Evolutionary conservation across 805 yeast genomes (phyloP).

Genomic region (Starmerella bombicola): DNA sequence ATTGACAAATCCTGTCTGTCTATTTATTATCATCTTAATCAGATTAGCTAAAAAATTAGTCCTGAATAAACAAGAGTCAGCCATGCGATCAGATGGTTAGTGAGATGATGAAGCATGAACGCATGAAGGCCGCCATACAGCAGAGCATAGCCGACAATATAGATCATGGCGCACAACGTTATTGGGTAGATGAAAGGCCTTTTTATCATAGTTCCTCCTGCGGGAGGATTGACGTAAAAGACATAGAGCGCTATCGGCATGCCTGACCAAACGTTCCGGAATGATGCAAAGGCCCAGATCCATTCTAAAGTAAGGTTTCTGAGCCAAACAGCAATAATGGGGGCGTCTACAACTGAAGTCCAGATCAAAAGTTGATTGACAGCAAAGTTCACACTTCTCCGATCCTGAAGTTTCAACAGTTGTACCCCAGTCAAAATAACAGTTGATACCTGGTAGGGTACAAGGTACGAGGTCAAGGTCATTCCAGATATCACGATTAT

Average conservation of each 20-base stretch:
- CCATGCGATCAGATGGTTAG: constrained; percentile 36
- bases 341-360: constrained; percentile 66
- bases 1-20: not conserved
- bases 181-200: constrained; percentile 29
- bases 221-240: not conserved
- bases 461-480: constrained; percentile 7
- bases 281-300: constrained; percentile 73
- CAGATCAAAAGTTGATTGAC: constrained; percentile 53
- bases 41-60: too few species aligned
- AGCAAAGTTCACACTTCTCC: constrained; percentile 25
- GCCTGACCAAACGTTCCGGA: constrained; percentile 62
- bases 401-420: constrained; percentile 8
- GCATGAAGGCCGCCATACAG: constrained; percentile 69
- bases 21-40: too few species aligned
- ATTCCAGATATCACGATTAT: not conserved
- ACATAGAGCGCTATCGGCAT: constrained; percentile 35
- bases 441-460: constrained; percentile 41
- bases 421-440: constrained; percentile 23
- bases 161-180: constrained; percentile 32
- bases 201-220: not conserved
- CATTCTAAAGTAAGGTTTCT: constrained; percentile 65
- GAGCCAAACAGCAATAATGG: constrained; percentile 61
- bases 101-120: constrained; percentile 66
- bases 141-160: constrained; percentile 47
- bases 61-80: constrained; percentile 6